These are phyloP conservation scores for Parasitella parasitica DNA, from an alignment of 371 early-diverging fungal genomes.

Conservation along the genomic window DNA sequence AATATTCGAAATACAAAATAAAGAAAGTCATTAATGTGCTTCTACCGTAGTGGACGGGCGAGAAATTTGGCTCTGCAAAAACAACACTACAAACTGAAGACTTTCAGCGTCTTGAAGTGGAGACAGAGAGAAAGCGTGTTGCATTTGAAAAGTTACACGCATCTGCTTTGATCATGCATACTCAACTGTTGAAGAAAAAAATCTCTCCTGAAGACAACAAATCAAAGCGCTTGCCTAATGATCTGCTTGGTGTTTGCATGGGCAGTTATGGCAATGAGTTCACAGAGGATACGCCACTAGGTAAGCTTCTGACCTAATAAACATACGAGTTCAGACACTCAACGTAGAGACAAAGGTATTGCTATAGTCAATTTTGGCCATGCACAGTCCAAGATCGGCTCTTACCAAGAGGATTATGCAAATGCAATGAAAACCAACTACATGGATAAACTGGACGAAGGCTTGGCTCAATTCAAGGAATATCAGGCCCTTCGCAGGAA, in stretches of 20 bases:
- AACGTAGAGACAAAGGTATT: constrained; percentile 28
- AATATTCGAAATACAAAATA: no score
- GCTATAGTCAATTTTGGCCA: constrained; percentile 63
- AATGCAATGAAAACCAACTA: constrained; percentile 44
- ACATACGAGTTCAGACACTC: background rate
- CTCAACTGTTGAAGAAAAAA: constrained; percentile 50
- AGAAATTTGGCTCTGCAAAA: constrained; percentile 50
- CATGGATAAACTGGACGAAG: constrained; percentile 34
- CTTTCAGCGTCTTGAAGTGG: constrained; percentile 40
- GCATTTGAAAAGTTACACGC: constrained; percentile 42
- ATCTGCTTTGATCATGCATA: constrained; percentile 23
- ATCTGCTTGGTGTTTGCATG: constrained; percentile 64
- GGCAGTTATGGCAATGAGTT: constrained; percentile 57
- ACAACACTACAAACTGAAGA: constrained; percentile 46
- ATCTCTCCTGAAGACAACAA: constrained; percentile 63
- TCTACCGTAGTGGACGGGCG: constrained; percentile 49
- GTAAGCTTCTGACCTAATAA: no score
- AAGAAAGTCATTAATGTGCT: background rate
- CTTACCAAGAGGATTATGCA: constrained; percentile 58
- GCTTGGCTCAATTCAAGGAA: constrained; percentile 42
- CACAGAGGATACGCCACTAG: constrained; percentile 59
- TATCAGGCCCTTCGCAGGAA: constrained; percentile 75
- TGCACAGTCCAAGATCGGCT: constrained; percentile 62
- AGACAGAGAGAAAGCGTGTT: constrained; percentile 31
- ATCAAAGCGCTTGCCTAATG: constrained; percentile 57